Base-by-base conservation (phyloP, 192 early-diverging fungal genomes). In the Gorgonomyces haynaldii region DNA sequence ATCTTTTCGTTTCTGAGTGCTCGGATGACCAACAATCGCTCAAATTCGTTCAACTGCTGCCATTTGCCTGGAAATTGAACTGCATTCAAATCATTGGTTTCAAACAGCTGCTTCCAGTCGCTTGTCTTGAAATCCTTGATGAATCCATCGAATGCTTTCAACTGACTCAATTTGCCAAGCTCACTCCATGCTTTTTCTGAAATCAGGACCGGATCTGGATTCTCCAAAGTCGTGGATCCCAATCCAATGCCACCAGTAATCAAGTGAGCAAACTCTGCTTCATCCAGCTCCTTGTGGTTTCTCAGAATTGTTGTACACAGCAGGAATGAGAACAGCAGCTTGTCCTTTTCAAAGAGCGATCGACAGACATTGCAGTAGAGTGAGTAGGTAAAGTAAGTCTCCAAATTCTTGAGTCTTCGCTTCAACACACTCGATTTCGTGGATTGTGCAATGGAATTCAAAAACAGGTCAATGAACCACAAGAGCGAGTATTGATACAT, bases 321-420 rank as follows among this genome's bases (percentile, higher is more conserved):
- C 34, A 78, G 34, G 44, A 81, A 79, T 2, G 76, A 79, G 46
- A 81, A 81, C 15, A 81, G 50, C 13, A 81, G 61, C 51, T 81
- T 81, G 53, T 81, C 78, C 48, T 79, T 81, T 52, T 81, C 78
- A 54, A 81, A 81, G n/a, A 81, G 58, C 20, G 75, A 79, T 29
- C 78, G 56, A 50, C 78, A 81, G 7, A 81, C 70, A 52, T 81
- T 81, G 21, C 56, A 58, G 55, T 79, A 81, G 6, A 81, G 62
- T 5, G 76, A 76, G 53, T 81, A 81, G 0, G 78, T 81, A 48
- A 79, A 79, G 55, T 70, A 74, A 7, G 65, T 57, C 39, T 81
- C 78, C 16, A 81, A 57, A 48, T 79, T 81, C 37, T 79, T 79
- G 21, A 81, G 39, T 4, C 78, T 55, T 10, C 76, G 62, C 50